Base-by-base conservation (phyloP, 1,284 basidiomycete genomes). In the Garcileccinum viscosum region DNA sequence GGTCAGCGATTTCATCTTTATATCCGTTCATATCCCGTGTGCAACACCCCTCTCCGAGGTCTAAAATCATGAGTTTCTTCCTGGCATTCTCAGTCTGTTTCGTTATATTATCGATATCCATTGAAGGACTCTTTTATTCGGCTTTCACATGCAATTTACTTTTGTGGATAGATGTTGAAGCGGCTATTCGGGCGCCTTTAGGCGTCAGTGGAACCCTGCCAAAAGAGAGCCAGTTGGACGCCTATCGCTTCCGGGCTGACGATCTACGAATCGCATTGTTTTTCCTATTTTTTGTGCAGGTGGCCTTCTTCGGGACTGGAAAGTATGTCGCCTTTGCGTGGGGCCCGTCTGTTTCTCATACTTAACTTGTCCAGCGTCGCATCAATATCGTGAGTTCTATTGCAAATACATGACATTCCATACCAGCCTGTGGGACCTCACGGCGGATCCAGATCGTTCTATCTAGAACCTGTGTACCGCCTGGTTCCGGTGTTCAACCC, bases 241-340 rank as follows among this genome's bases (percentile, higher is more conserved):
- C 37, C 24, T 89, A 91, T 73, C 77, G 80, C 7, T 89, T 92
- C 71, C 84, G 82, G 62, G 77, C 81, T 37, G 90, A 91, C 53
- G 93, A 95, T 73, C 80, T 95, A 15, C 82, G 94, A 38, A 89
- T 94, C 64, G 93, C 92, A 0, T 71, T 96, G 30, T 93, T 95
- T 78, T 96, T 95, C 82, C 81, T 97, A 69, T 93, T 95, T 79
- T 94, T 96, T 75, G 90, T 96, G 5, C 95, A 97, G 75, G 88
- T 95, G 62, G 95, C 91, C 5, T 96, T 96, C 82, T 95, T 96
- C 76, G 95, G 95, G 15, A 95, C 90, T 38, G 94, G 94, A 82
- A 95, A 95, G 93, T 93, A 81, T 78, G 93, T 86, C 5, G 27
- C 65, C 24, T 38, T 4, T 30, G 22, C 64, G 44, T n/a, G 42